These are phyloP conservation scores for Teratosphaeria zuluensis DNA, from an alignment of 2,329 filamentous ascomycete species.

Conservation along the genomic window DNA sequence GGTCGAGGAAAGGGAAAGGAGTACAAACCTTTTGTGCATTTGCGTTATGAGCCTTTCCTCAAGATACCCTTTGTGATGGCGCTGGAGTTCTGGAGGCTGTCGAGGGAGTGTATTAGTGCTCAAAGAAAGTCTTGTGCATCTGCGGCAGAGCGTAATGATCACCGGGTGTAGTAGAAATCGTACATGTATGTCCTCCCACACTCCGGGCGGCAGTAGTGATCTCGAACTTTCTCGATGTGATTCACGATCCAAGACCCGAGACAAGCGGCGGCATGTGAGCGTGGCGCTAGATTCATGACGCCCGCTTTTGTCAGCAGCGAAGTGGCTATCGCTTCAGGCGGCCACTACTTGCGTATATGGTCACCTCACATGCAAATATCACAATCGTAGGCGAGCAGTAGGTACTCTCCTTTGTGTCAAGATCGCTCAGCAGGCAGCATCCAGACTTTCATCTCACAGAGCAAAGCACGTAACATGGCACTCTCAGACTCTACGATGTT, in stretches of 20 bases:
- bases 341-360: not conserved
- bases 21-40: not conserved
- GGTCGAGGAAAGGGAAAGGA: not conserved
- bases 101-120: too few species aligned
- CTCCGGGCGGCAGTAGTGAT: not conserved
- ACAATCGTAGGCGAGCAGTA: not conserved
- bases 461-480: not conserved
- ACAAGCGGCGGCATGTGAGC: not conserved
- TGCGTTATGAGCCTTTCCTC: not conserved
- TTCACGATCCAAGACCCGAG: not conserved
- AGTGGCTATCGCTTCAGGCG: not conserved
- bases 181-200: not conserved
- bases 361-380: not conserved
- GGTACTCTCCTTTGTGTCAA: not conserved
- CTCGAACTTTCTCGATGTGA: not conserved
- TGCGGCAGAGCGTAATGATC: not conserved
- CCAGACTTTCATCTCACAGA: not conserved
- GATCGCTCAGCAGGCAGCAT: not conserved
- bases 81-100: not conserved
- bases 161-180: not conserved
- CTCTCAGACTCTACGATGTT: not conserved
- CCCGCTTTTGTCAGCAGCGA: not conserved
- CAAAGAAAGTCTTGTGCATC: not conserved
- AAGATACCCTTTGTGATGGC: not conserved
- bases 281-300: not conserved